These are phyloP conservation scores for Oenanthe javanica DNA, from an alignment of 140 eudicot species.

Conservation along the genomic window DNA sequence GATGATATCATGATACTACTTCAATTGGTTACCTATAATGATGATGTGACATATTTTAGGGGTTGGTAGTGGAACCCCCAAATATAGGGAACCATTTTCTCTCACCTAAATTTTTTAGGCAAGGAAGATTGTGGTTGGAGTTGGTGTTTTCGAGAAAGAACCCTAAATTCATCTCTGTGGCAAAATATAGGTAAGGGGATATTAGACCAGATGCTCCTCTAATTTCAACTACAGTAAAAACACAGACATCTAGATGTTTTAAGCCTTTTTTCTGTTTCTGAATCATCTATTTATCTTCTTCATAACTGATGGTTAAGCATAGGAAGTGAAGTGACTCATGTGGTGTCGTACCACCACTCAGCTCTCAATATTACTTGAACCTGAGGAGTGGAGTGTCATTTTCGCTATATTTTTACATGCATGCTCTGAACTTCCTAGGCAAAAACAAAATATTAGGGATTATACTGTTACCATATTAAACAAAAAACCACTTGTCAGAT, in stretches of 20 bases:
- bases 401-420: background rate
- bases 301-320: background rate
- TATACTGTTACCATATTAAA: background rate
- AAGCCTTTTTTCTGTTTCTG: background rate
- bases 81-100: too few species aligned
- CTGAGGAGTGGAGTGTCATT: background rate
- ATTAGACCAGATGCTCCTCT: background rate
- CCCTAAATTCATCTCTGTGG: too few species aligned
- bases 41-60: too few species aligned
- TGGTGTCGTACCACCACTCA: background rate
- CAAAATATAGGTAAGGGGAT: too few species aligned
- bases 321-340: background rate
- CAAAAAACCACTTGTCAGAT: background rate
- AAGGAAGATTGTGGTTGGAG: too few species aligned
- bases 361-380: background rate
- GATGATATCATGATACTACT: too few species aligned
- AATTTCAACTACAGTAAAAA: background rate
- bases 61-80: too few species aligned
- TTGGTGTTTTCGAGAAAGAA: too few species aligned
- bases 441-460: background rate
- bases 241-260: background rate
- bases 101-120: too few species aligned
- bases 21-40: too few species aligned
- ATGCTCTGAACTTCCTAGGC: background rate
- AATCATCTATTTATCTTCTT: background rate